Conservation (phyloP, 192 early-diverging fungal genomes). For the Funneliformis mosseae region DNA sequence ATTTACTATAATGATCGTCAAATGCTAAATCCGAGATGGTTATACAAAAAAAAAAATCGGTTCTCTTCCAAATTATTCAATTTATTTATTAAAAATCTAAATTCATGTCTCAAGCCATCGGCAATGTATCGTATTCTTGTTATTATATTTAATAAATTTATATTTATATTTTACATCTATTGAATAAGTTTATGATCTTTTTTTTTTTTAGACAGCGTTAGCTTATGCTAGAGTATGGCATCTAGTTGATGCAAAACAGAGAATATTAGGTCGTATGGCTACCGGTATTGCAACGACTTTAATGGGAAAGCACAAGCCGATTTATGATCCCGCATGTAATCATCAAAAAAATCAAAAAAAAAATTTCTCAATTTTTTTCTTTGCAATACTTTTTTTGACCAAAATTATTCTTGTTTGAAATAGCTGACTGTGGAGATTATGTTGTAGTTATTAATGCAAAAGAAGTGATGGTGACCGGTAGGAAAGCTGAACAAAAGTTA, state of each 20-base stretch:
- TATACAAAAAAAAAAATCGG: too few relatives aligned
- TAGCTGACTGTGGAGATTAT: conserved; percentile 93
- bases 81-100: not conserved
- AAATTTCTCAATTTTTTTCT: too few relatives aligned
- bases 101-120: conserved; percentile 59
- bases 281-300: conserved; percentile 85
- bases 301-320: conserved; percentile 97
- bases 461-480: conserved; percentile 76
- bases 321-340: conserved; percentile 82
- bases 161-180: not conserved
- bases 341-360: not conserved
- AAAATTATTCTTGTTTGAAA: not conserved
- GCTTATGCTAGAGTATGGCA: conserved; percentile 92
- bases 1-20: too few relatives aligned
- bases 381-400: not conserved
- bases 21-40: too few relatives aligned
- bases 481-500: conserved; percentile 82
- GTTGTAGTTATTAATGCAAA: conserved; percentile 94
- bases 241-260: conserved; percentile 84
- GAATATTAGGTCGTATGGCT: conserved; percentile 85
- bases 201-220: conserved; percentile 64
- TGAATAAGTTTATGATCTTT: not conserved
- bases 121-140: conserved; percentile 46
- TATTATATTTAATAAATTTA: not conserved
- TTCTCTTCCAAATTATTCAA: too few relatives aligned